Evolutionary conservation across 148 eudicot genomes (phyloP).

Genomic region (Silene conica): DNA sequence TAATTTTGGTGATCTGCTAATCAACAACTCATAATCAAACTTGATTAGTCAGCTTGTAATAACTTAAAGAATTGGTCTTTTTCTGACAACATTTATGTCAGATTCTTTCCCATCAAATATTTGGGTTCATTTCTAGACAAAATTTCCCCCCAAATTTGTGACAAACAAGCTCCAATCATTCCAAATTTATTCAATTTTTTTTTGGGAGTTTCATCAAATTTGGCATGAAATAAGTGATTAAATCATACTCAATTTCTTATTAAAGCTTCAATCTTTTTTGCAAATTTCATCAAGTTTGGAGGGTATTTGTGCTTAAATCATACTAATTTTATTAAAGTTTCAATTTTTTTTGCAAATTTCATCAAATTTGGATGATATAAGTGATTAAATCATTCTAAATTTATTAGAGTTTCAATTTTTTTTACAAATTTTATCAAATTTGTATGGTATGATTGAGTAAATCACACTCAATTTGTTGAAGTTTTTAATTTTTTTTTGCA

Average conservation of each 20-base stretch:
- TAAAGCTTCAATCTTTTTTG: too few relatives aligned
- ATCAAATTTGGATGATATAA: constrained; percentile 4
- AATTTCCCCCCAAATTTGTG: not conserved
- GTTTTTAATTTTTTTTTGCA: too few relatives aligned
- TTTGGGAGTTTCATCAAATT: too few relatives aligned
- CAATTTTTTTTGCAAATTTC: not conserved
- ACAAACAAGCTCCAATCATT: not conserved
- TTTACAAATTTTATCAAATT: not conserved
- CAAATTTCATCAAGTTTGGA: too few relatives aligned
- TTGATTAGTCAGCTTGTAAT: not conserved
- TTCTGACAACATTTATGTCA: not conserved
- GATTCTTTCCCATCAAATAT: not conserved
- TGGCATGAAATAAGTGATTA: not conserved
- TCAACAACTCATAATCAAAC: not conserved
- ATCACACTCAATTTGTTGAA: too few relatives aligned
- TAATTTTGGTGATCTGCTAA: not conserved
- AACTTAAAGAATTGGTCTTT: not conserved
- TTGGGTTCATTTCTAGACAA: not conserved
- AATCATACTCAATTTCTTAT: too few relatives aligned
- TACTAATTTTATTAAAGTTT: not conserved
- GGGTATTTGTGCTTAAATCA: not conserved
- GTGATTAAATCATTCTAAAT: constrained; percentile 8
- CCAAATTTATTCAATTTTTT: too few relatives aligned
- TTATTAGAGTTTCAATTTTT: constrained; percentile 19
- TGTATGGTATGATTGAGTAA: too few relatives aligned